Conservation (phyloP, 306 rosid genomes). For the Rubus parviflorus region DNA sequence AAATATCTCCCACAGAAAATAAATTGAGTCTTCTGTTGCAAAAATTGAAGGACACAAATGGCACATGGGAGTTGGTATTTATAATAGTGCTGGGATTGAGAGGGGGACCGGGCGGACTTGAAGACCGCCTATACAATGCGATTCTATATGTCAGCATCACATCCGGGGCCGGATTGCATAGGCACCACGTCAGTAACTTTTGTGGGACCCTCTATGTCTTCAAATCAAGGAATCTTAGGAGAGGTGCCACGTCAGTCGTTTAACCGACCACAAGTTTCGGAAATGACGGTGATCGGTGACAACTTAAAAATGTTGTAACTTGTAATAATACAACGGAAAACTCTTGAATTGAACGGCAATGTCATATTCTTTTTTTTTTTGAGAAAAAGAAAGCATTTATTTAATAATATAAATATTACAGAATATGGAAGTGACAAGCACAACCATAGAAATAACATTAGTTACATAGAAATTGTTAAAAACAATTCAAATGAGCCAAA, state of each 20-base stretch:
- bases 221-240: background rate
- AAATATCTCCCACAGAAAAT: constrained; percentile 19
- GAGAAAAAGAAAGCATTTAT: no score
- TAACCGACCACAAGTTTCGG: background rate
- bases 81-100: background rate
- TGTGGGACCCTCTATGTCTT: constrained; percentile 8
- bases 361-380: no score
- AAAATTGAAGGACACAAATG: background rate
- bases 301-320: background rate
- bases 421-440: no score
- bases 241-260: constrained; percentile 15
- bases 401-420: no score
- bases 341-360: no score
- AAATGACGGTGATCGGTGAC: background rate
- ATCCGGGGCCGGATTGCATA: constrained; percentile 41
- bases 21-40: background rate
- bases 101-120: constrained; percentile 52
- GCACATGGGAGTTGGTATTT: background rate
- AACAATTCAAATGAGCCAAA: no score
- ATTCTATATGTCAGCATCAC: constrained; percentile 29
- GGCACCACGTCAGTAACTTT: constrained; percentile 34
- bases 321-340: no score
- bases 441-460: no score
- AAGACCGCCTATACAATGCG: constrained; percentile 33
- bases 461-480: no score